Evolutionary conservation across 768 basidiomycete species (phyloP).

Genomic region (Amanita fuliginea): DNA sequence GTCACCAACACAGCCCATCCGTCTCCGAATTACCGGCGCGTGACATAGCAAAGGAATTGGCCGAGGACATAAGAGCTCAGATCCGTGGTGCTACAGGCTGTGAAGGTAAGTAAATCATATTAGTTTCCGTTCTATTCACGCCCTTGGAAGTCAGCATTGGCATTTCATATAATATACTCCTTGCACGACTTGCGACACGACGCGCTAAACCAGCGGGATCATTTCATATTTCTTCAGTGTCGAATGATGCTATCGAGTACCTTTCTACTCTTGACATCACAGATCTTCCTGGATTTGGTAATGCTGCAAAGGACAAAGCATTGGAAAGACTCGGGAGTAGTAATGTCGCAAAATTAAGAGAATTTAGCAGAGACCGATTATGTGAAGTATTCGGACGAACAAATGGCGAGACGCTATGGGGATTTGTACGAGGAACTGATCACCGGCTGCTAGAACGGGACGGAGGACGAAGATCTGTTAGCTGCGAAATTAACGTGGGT

Average conservation of each 20-base stretch:
- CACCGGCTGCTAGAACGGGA: conserved; percentile 69
- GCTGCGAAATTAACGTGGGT: conserved; percentile 90
- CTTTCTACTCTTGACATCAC: conserved; percentile 64
- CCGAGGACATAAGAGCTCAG: conserved; percentile 70
- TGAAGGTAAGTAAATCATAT: conserved; percentile 42
- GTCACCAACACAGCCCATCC: conserved; percentile 10
- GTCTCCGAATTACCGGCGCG: conserved; percentile 16
- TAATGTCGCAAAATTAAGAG: conserved; percentile 55
- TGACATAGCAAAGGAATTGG: conserved; percentile 69
- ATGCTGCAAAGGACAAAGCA: conserved; percentile 66
- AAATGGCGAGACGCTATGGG: conserved; percentile 78
- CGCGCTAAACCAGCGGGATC: conserved; percentile 87
- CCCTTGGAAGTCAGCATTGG: conserved; percentile 71
- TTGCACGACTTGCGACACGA: conserved; percentile 86
- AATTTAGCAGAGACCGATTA: conserved; percentile 52
- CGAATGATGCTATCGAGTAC: conserved; percentile 37
- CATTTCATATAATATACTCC: conserved; percentile 82
- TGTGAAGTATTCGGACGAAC: conserved; percentile 67
- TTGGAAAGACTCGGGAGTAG: conserved; percentile 66
- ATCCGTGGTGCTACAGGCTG: conserved; percentile 75
- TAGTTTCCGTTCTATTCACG: neutral
- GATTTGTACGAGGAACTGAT: conserved; percentile 78
- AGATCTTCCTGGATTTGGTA: conserved; percentile 83
- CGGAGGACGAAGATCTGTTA: conserved; percentile 83
- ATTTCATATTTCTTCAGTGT: conserved; percentile 47